Percentiles rank a stretch among this genome's conserved stretches.
Evolutionary conservation across 352 stramenopile genomes (phyloP).

Genomic region (Globisporangium barbulae): DNA sequence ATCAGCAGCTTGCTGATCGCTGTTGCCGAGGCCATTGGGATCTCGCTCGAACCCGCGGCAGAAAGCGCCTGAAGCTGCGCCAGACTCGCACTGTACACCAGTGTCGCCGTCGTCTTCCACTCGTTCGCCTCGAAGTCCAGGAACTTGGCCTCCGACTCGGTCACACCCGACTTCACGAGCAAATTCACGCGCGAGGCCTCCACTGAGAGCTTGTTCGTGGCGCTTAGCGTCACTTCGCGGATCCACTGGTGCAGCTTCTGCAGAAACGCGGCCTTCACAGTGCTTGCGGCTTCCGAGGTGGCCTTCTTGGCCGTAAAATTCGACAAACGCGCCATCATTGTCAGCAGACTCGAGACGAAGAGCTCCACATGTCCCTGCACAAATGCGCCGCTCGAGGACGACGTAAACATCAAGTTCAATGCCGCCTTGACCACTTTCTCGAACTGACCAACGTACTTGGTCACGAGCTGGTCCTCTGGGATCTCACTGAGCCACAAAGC

Average conservation of each 20-base stretch:
- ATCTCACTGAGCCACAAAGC: constrained; percentile 27
- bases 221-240: constrained; percentile 25
- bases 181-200: constrained; percentile 29
- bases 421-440: constrained; percentile 53
- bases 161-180: constrained; percentile 25
- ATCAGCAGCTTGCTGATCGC: constrained; percentile 33
- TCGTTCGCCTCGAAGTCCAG: constrained; percentile 12
- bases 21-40: background rate
- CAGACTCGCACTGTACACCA: constrained; percentile 33
- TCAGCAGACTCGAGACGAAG: constrained; percentile 42
- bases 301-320: constrained; percentile 27
- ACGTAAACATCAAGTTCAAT: constrained; percentile 37
- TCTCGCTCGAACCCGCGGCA: background rate
- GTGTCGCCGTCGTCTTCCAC: constrained; percentile 32
- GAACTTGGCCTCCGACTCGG: constrained; percentile 15
- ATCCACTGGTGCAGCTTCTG: constrained; percentile 39
- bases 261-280: constrained; percentile 29
- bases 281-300: constrained; percentile 12
- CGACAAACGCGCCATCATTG: constrained; percentile 35
- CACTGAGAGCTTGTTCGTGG: constrained; percentile 32
- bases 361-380: constrained; percentile 29
- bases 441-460: constrained; percentile 61
- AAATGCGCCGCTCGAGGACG: constrained; percentile 18
- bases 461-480: constrained; percentile 16
- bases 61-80: constrained; percentile 29